Evolutionary conservation across 169 alveolate species (phyloP).

Genomic region (Babesia microti): DNA sequence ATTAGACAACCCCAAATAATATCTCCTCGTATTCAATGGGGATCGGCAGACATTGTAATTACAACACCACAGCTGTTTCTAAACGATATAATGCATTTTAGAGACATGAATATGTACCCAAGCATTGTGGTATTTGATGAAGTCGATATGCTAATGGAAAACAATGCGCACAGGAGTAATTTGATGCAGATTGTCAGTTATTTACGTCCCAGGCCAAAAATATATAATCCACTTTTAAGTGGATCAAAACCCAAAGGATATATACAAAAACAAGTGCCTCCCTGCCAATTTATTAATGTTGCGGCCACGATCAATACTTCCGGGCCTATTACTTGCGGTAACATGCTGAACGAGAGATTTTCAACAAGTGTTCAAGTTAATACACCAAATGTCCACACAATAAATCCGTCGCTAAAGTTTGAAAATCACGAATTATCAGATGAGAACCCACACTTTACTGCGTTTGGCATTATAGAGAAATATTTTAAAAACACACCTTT

Average conservation of each 20-base stretch:
- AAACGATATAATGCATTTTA: conserved; percentile 22
- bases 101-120: conserved; percentile 28
- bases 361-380: conserved; percentile 21
- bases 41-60: conserved; percentile 47
- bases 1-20: conserved; percentile 17
- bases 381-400: conserved; percentile 8
- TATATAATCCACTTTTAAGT: conserved; percentile 46
- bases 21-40: conserved; percentile 40
- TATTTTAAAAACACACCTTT: conserved; percentile 19
- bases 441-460: conserved; percentile 3
- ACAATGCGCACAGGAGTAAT: conserved; percentile 53
- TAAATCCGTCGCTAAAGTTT: background rate
- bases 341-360: conserved; percentile 55
- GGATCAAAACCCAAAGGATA: conserved; percentile 1
- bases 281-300: conserved; percentile 50
- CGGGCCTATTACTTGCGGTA: conserved; percentile 55
- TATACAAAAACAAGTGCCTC: conserved; percentile 20
- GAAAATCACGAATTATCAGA: conserved; percentile 3
- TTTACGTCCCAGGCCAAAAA: conserved; percentile 50
- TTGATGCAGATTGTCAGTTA: conserved; percentile 47
- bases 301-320: conserved; percentile 51
- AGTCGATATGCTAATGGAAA: conserved; percentile 54
- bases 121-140: conserved; percentile 59
- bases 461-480: conserved; percentile 8
- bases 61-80: conserved; percentile 55